Evolutionary conservation across 208 protist genomes (phyloP).

Genomic region (Leishmania tarentolae): DNA sequence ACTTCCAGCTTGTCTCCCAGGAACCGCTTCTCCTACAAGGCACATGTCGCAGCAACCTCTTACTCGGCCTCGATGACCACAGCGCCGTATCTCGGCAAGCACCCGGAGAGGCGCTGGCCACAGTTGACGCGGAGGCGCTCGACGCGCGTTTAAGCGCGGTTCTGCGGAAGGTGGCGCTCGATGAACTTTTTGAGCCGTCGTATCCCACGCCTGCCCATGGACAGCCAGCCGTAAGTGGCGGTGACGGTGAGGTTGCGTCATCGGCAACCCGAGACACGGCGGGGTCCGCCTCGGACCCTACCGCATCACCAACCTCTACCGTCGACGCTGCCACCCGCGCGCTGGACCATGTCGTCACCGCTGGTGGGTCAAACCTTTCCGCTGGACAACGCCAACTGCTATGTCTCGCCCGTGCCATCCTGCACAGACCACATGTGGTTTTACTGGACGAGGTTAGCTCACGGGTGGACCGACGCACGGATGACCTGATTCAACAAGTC

Average conservation of each 20-base stretch:
- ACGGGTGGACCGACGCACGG: conserved; percentile 76
- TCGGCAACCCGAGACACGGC: neutral
- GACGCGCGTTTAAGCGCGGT: conserved; percentile 49
- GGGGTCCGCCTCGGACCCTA: neutral
- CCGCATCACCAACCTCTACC: neutral
- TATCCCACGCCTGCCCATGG: neutral
- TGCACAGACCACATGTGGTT: conserved; percentile 88
- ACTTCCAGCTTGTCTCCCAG: conserved; percentile 98
- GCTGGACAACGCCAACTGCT: conserved; percentile 96
- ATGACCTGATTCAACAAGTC: conserved; percentile 92
- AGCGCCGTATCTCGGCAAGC: neutral
- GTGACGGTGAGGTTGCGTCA: conserved; percentile 3
- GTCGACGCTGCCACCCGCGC: conserved; percentile 23
- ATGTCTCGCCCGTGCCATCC: conserved; percentile 95
- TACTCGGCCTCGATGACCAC: conserved; percentile 46
- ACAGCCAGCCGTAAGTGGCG: conserved; percentile 4
- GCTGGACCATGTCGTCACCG: conserved; percentile 66
- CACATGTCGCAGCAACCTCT: conserved; percentile 95
- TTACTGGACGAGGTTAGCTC: conserved; percentile 97
- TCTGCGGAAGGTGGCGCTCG: conserved; percentile 44
- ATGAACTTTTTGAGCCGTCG: conserved; percentile 42
- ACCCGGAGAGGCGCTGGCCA: neutral
- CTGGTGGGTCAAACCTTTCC: conserved; percentile 87
- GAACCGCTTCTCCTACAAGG: conserved; percentile 96
- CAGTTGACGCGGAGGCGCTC: neutral